Evolutionary conservation across 1,139 yeast species (phyloP).

Genomic region (Saccharomyces hybrid): DNA sequence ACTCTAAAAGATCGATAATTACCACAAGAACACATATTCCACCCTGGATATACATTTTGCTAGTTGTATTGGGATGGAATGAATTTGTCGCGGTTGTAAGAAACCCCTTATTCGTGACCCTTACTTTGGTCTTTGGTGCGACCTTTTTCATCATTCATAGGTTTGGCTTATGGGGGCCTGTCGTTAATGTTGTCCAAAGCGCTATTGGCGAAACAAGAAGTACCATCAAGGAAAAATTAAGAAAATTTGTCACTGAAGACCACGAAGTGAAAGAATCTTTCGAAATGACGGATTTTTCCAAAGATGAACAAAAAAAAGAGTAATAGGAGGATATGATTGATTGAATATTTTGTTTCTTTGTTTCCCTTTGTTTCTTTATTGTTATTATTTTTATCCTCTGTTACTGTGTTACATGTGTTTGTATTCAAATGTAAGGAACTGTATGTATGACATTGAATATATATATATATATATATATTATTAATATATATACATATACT

Average conservation of each 20-base stretch:
- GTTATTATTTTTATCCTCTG: not conserved
- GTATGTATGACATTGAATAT: not conserved
- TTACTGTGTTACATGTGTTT: not conserved
- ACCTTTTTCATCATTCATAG: conserved; percentile 61
- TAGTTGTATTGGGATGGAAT: conserved; percentile 86
- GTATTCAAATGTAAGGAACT: not conserved
- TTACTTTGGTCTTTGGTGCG: conserved; percentile 48
- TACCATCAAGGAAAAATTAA: conserved; percentile 52
- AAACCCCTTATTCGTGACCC: conserved; percentile 68
- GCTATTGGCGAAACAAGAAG: conserved; percentile 49
- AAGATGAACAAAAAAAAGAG: conserved; percentile 2
- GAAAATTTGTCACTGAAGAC: conserved; percentile 29
- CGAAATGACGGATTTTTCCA: conserved; percentile 13
- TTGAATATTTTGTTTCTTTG: not conserved
- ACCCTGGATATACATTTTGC: conserved; percentile 62
- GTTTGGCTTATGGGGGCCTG: conserved; percentile 70
- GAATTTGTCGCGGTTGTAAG: conserved; percentile 84
- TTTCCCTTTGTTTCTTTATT: not conserved
- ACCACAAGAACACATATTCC: conserved; percentile 75
- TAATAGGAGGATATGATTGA: not conserved
- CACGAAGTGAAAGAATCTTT: conserved; percentile 9
- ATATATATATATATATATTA: not conserved
- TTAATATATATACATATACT: not conserved
- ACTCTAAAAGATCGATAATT: conserved; percentile 71
- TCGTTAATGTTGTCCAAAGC: conserved; percentile 50